Evolutionary conservation across 2,329 filamentous ascomycete genomes (phyloP).

Genomic region (Cryphonectria nitschkei): DNA sequence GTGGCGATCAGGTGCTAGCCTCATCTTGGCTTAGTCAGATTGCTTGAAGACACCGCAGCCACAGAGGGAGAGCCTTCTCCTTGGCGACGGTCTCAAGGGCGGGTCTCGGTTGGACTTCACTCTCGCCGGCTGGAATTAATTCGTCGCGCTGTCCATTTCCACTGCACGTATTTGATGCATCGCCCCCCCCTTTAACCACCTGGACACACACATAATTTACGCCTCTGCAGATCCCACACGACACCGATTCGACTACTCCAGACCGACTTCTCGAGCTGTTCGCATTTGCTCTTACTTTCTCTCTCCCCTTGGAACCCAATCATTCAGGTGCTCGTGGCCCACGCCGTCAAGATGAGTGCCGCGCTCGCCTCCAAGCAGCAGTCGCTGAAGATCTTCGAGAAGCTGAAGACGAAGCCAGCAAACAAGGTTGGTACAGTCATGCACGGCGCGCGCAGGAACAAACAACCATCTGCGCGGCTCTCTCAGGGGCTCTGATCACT

Average conservation of each 20-base stretch:
- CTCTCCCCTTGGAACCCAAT: background rate
- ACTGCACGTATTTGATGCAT: constrained; percentile 4
- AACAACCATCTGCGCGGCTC: background rate
- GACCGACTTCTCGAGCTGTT: background rate
- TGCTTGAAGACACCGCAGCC: constrained; percentile 1
- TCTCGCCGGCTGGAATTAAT: constrained; percentile 26
- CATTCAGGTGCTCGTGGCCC: constrained; percentile 6
- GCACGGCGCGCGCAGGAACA: background rate
- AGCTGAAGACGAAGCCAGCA: constrained; percentile 89
- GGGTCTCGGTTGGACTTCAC: constrained; percentile 23
- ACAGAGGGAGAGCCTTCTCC: background rate
- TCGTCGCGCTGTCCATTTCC: constrained; percentile 30
- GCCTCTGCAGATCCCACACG: background rate
- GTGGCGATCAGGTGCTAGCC: constrained; percentile 5
- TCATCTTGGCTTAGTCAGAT: constrained; percentile 7
- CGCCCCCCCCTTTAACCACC: constrained; percentile 24
- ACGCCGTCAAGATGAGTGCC: constrained; percentile 55
- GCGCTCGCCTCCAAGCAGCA: constrained; percentile 85
- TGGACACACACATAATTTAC: background rate
- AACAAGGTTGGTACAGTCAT: constrained; percentile 71
- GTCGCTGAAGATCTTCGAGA: constrained; percentile 97
- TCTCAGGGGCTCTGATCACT: constrained; percentile 27
- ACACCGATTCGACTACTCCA: background rate
- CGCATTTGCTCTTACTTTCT: background rate
- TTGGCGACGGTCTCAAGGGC: constrained; percentile 8